These are phyloP conservation scores for Tuber microsphaerosporum DNA, from an alignment of 495 filamentous ascomycete species.

Conservation along the genomic window DNA sequence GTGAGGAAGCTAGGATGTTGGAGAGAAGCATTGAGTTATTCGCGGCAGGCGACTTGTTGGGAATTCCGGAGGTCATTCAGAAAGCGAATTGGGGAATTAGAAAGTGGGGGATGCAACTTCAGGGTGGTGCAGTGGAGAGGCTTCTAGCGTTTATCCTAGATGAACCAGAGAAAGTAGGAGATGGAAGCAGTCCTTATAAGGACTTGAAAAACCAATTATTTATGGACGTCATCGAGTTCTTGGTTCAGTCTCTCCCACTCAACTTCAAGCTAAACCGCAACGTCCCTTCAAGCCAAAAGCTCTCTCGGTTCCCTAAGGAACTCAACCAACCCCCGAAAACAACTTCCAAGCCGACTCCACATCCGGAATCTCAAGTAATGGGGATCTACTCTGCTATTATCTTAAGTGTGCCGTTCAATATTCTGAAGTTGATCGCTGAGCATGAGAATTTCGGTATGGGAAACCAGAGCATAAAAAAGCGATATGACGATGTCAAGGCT, in stretches of 20 bases:
- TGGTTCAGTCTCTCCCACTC: slow-evolving; percentile 31
- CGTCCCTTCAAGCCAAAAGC: slow-evolving; percentile 31
- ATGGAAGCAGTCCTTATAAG: slow-evolving; percentile 15
- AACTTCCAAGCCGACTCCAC: not conserved
- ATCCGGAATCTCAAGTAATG: not conserved
- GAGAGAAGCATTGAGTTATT: slow-evolving; percentile 34
- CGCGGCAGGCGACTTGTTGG: slow-evolving; percentile 31
- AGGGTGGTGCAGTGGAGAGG: slow-evolving; percentile 33
- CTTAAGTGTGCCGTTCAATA: slow-evolving; percentile 33
- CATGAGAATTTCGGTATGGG: slow-evolving; percentile 30
- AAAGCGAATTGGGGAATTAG: slow-evolving; percentile 30
- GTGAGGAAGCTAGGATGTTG: slow-evolving; percentile 34
- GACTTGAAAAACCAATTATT: slow-evolving; percentile 27
- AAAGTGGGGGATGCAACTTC: slow-evolving; percentile 35
- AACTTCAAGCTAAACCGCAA: slow-evolving; percentile 32
- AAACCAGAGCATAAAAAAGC: slow-evolving; percentile 26
- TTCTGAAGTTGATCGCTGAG: slow-evolving; percentile 33
- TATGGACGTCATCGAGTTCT: slow-evolving; percentile 31
- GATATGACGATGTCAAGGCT: slow-evolving; percentile 35
- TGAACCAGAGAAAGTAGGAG: slow-evolving; percentile 9
- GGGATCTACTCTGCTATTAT: slow-evolving; percentile 35
- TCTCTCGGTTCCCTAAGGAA: slow-evolving; percentile 23
- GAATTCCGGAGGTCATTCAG: slow-evolving; percentile 33
- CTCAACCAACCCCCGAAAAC: slow-evolving; percentile 12
- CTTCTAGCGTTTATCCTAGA: slow-evolving; percentile 34